Evolutionary conservation across 164 flowering plant species (phyloP), one percentile per base, ranked within the genome.

Genomic region (Berberis vulgaris): DNA sequence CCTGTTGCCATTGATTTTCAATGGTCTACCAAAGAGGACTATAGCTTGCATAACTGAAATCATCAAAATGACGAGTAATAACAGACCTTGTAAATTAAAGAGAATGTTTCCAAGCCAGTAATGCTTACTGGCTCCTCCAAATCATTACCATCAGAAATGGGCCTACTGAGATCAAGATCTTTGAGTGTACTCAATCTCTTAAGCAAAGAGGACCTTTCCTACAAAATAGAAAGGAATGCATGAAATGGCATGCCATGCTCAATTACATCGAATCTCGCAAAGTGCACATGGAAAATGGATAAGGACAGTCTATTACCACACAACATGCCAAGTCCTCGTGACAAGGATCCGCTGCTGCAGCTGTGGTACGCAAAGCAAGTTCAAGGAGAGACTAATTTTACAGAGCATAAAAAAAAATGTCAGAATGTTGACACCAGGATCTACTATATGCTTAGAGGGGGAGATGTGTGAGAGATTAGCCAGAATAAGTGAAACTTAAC

Each of bases 291-390:
- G 42, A 43, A 57, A 55, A 65, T 59, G 13, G 45, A 65, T 46
- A 64, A 40, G 26, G 5, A 41, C n/a, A 67, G 52, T 41, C 13
- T 55, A 81, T 74, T 71, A 87, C 97, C 84, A 95, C 91, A 82
- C 82, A 86, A 73, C 97, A 91, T 63, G 89, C 85, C 72, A 94
- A 74, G 73, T 89, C 96, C 76, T 89, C 99, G 76, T 94, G 89
- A 61, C 76, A 84, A 61, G 97, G 96, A 82, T 95, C 97, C 65
- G 96, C 82, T 61, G 91, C 96, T 74, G 96, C 97, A 67, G 96
- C 96, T 44, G 99, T 85, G 49, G 89, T 79, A 49, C 97, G 90
- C 80, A 91, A 74, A 65, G 99, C 99, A 76, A 95, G 87, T 78
- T 95, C 99, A 69, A 95, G 75, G 42, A 95, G 86, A 74, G 99